Percentiles rank a stretch among this genome's conserved stretches.
Evolutionary conservation across 1,284 basidiomycete genomes (phyloP).

Genomic region (Hymenochaete sp.): DNA sequence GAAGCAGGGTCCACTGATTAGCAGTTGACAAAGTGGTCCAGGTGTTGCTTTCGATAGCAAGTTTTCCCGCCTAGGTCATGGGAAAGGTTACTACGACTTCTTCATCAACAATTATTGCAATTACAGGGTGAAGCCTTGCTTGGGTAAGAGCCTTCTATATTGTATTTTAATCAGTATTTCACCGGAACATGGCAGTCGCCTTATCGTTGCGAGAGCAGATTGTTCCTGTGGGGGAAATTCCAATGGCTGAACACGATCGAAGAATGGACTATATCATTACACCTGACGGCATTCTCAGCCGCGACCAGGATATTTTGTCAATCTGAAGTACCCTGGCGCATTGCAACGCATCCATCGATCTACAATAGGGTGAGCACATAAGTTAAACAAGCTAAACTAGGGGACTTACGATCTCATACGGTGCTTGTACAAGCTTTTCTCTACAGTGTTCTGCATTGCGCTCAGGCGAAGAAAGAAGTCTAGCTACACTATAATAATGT

Average conservation of each 20-base stretch:
- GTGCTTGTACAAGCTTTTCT: constrained; percentile 22
- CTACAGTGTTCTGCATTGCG: constrained; percentile 17
- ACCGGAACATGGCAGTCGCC: constrained; percentile 37
- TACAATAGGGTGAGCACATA: no score
- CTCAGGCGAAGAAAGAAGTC: constrained; percentile 28
- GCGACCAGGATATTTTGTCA: no score
- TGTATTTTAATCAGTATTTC: constrained; percentile 31
- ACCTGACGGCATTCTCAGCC: constrained; percentile 41
- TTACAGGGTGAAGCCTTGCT: constrained; percentile 21
- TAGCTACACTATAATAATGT: constrained; percentile 26
- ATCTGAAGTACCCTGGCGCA: no score
- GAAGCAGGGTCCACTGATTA: constrained; percentile 10
- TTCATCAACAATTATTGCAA: constrained; percentile 51
- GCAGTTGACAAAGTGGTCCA: constrained; percentile 22
- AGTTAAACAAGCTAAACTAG: no score
- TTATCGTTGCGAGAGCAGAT: constrained; percentile 60
- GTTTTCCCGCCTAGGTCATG: constrained; percentile 66
- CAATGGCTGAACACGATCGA: constrained; percentile 55
- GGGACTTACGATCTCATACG: constrained; percentile 28
- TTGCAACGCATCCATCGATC: no score
- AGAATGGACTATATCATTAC: constrained; percentile 58
- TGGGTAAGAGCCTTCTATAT: constrained; percentile 29
- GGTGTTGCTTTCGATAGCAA: constrained; percentile 70
- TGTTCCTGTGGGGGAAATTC: constrained; percentile 43
- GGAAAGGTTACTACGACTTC: constrained; percentile 73